Percentiles rank a stretch among this genome's conserved stretches.
phyloP scores from a whole-genome alignment of 1,139 yeast species.

The Saccharomyces hybrid region DNA sequence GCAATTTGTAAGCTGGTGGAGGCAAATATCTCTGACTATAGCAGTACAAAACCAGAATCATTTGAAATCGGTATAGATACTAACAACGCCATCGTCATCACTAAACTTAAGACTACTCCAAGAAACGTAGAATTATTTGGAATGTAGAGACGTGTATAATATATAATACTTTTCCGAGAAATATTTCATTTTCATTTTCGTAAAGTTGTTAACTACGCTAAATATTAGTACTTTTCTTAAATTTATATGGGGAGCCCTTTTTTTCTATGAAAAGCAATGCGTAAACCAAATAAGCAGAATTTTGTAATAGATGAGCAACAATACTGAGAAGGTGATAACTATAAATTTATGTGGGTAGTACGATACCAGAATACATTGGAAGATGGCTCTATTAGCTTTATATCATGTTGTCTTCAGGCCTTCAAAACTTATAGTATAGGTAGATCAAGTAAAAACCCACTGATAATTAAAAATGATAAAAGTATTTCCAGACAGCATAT shows the following conservation, averaged over 20 bases:
- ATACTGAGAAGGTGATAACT: neutral
- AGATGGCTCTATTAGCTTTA: constrained; percentile 10
- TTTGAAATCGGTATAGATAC: constrained; percentile 15
- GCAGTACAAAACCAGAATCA: constrained; percentile 9
- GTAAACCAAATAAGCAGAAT: neutral
- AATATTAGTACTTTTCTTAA: neutral
- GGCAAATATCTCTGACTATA: constrained; percentile 3
- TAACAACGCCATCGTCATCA: constrained; percentile 4
- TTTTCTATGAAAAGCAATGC: neutral
- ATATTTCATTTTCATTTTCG: no score
- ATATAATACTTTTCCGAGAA: neutral
- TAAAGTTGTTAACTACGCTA: neutral
- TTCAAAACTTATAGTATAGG: constrained; percentile 20
- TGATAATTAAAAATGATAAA: constrained; percentile 27
- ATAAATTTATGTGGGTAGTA: constrained; percentile 24
- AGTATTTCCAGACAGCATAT: constrained; percentile 30
- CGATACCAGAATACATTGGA: constrained; percentile 18
- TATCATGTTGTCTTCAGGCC: constrained; percentile 17
- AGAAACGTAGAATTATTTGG: constrained; percentile 1
- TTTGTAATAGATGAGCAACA: neutral
- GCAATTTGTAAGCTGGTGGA: constrained; percentile 16
- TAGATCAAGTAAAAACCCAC: constrained; percentile 26
- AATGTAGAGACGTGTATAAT: constrained; percentile 5
- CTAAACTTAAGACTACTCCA: constrained; percentile 1
- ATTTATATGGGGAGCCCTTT: neutral